Base-by-base conservation (phyloP, 495 filamentous ascomycete genomes). In the Penicillium manginii region DNA sequence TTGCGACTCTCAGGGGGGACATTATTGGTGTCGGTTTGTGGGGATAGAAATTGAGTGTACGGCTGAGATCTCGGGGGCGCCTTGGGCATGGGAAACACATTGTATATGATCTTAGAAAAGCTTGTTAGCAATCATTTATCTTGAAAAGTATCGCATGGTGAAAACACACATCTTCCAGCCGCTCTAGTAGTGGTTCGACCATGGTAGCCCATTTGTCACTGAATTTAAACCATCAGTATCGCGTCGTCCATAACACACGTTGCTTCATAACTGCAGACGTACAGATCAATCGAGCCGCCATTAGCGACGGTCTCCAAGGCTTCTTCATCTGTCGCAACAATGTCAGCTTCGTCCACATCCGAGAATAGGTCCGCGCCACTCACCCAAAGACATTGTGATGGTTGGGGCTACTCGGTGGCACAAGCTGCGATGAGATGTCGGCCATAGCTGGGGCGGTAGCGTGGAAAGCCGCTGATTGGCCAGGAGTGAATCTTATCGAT, bases 231-330 rank as follows among this genome's bases (percentile, higher is more conserved):
- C 53, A 70, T 80, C 59, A 77, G 67, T 58, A 26, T 59, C 54
- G 56, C 23, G 52, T 57, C 40, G 50, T 52, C 56, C 40, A 29
- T 12, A 51, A 29, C 19, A 49, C 21, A 10, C 19, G 42, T 47
- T 39, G 9, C 39, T 18, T n/a, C 40, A 23, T 11, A 54, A 37
- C 3, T 47, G 54, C 47, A 61, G 37, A 69, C 79, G 72, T 83
- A 92, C 91, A 83, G 79, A 60, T 91, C 85, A 72, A 93, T 85
- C 22, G 79, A 73, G 42, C 86, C 86, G 71, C 88, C 88, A 61
- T 81, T 76, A 61, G 88, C 87, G 72, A 84, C 81, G 60, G 67
- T 73, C 62, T 79, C 77, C 46, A 94, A 77, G 61, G 88, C 74
- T 67, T 83, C 83, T 66, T 91, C 86, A 61, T 86, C 84, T 74